Percentiles rank a stretch among this genome's conserved stretches.
phyloP scores from a whole-genome alignment of 768 basidiomycete species.

The Dacryopinax spathularia region DNA sequence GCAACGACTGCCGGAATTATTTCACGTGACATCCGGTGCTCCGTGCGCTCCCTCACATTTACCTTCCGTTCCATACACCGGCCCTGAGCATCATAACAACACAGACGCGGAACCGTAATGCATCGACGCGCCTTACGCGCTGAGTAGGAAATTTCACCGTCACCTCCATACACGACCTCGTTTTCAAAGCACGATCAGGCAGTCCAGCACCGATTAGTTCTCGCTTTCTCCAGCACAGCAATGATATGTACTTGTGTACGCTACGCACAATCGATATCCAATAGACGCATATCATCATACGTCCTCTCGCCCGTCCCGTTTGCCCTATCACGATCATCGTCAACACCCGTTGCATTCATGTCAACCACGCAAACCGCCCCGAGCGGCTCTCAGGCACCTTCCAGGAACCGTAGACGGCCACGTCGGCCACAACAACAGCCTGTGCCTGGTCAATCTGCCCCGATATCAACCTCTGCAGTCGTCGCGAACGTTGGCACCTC shows the following conservation, averaged over 20 bases:
- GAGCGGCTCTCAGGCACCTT: background rate
- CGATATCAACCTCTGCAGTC: background rate
- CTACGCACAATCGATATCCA: background rate
- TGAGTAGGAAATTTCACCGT: slow-evolving; percentile 1
- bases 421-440: background rate
- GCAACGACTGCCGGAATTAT: background rate
- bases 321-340: background rate
- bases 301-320: background rate
- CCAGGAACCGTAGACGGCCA: background rate
- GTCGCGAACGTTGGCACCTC: background rate
- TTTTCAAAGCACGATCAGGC: background rate
- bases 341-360: background rate
- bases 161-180: background rate
- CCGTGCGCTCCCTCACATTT: background rate
- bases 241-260: background rate
- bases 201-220: no score
- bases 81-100: slow-evolving; percentile 2
- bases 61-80: background rate
- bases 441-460: background rate
- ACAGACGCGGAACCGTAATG: background rate
- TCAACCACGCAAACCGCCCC: background rate
- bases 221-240: no score
- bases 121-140: background rate
- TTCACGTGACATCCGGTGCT: background rate
- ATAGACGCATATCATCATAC: background rate